Evolutionary conservation across 179 eudicot species (phyloP).

Genomic region (Beta lomatogona): DNA sequence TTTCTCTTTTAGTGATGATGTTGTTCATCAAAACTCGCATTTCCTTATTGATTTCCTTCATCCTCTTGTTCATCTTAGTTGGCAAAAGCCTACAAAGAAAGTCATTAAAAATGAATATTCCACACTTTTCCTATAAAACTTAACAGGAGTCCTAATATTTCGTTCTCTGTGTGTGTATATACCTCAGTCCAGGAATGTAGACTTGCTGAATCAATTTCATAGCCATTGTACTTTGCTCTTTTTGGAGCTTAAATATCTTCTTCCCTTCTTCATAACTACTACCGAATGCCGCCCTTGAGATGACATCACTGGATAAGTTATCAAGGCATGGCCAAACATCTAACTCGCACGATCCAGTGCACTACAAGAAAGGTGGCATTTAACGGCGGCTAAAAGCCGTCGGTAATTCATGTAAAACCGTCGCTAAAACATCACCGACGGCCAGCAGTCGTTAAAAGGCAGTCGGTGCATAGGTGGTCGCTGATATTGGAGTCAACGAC

Average conservation of each 20-base stretch:
- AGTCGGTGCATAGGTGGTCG: too few relatives aligned
- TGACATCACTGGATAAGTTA: conserved; percentile 34
- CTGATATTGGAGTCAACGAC: too few relatives aligned
- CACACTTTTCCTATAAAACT: background rate
- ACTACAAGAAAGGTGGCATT: too few relatives aligned
- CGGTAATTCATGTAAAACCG: too few relatives aligned
- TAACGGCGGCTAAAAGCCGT: too few relatives aligned
- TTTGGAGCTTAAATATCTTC: conserved; percentile 31
- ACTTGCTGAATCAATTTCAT: conserved; percentile 27
- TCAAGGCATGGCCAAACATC: conserved; percentile 41
- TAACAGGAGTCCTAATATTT: background rate
- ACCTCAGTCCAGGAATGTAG: conserved; percentile 41
- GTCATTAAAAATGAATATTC: background rate
- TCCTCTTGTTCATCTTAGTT: conserved; percentile 33
- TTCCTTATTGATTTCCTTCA: conserved; percentile 35
- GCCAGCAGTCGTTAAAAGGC: too few relatives aligned
- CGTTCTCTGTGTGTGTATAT: background rate
- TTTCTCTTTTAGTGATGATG: too few relatives aligned
- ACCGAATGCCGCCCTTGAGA: conserved; percentile 41
- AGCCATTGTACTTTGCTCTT: conserved; percentile 27
- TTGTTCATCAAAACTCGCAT: conserved; percentile 35
- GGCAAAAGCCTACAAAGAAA: conserved; percentile 33
- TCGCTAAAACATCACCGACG: too few relatives aligned
- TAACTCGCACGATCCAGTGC: conserved; percentile 26
- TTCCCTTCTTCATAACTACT: conserved; percentile 37